Conservation (phyloP, 2,329 filamentous ascomycete genomes). For the Aspergillus transmontanensis region DNA sequence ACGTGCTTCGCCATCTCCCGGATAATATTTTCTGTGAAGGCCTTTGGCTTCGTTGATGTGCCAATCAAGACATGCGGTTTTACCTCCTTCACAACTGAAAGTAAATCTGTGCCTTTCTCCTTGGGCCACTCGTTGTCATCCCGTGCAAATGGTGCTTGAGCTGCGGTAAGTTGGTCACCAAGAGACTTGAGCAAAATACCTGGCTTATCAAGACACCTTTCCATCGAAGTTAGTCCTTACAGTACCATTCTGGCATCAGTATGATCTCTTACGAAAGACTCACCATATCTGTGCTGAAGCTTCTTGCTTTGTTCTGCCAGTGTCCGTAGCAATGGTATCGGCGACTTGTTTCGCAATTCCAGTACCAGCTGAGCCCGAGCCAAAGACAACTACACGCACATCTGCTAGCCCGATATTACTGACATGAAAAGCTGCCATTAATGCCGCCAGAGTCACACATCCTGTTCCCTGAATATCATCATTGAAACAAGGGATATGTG, state of each 20-base stretch:
- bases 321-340: slow-evolving; percentile 74
- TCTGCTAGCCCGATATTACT: slow-evolving; percentile 68
- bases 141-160: slow-evolving; percentile 69
- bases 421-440: slow-evolving; percentile 75
- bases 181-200: slow-evolving; percentile 71
- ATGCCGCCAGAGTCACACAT: slow-evolving; percentile 80
- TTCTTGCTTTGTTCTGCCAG: slow-evolving; percentile 69
- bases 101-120: slow-evolving; percentile 60
- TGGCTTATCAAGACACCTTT: slow-evolving; percentile 77
- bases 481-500: slow-evolving; percentile 81
- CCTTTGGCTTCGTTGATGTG: slow-evolving; percentile 74
- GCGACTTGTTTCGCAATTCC: slow-evolving; percentile 84
- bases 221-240: not conserved
- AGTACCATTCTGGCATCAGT: not conserved
- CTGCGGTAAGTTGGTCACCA: slow-evolving; percentile 62
- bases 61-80: slow-evolving; percentile 82
- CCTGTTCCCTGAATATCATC: slow-evolving; percentile 90
- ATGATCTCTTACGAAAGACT: not conserved
- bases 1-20: slow-evolving; percentile 75
- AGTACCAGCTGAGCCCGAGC: slow-evolving; percentile 77
- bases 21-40: slow-evolving; percentile 75
- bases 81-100: slow-evolving; percentile 68
- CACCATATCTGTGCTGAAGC: slow-evolving; percentile 79
- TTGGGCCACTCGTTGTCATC: slow-evolving; percentile 64
- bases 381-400: slow-evolving; percentile 73